Conservation (phyloP, 768 basidiomycete species). For the Pholiota microspora region DNA sequence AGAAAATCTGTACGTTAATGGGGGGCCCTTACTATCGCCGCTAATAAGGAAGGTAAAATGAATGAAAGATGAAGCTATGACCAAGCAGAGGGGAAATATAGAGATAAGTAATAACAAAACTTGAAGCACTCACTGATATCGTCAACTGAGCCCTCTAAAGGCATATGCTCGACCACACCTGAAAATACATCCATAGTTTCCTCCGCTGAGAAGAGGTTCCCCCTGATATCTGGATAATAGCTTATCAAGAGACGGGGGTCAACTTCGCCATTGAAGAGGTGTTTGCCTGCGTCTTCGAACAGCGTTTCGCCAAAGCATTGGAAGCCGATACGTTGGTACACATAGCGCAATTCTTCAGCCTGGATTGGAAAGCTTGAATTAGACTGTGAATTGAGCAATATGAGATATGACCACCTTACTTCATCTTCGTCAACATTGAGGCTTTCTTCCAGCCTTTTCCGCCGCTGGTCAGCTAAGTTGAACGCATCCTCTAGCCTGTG, state of each 20-base stretch:
- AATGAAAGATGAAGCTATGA: constrained; percentile 14
- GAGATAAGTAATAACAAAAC: not conserved
- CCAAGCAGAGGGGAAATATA: not conserved
- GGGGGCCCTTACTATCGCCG: constrained; percentile 16
- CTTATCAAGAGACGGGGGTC: constrained; percentile 83
- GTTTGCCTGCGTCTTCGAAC: constrained; percentile 80
- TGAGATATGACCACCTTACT: constrained; percentile 29
- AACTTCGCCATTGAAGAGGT: constrained; percentile 76
- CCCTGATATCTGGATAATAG: constrained; percentile 77
- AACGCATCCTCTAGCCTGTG: constrained; percentile 66
- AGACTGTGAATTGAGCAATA: no score
- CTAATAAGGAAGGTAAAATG: constrained; percentile 11
- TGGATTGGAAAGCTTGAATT: constrained; percentile 10
- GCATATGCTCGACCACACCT: constrained; percentile 74
- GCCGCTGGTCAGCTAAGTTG: constrained; percentile 57
- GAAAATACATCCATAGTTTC: constrained; percentile 70
- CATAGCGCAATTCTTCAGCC: constrained; percentile 73
- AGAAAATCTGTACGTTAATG: constrained; percentile 23
- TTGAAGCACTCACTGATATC: constrained; percentile 74
- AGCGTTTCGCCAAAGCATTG: constrained; percentile 74
- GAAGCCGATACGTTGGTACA: constrained; percentile 82
- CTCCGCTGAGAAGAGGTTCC: constrained; percentile 50
- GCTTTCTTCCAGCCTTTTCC: constrained; percentile 53
- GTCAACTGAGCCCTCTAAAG: constrained; percentile 65
- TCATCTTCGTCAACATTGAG: constrained; percentile 54